Evolutionary conservation across 495 filamentous ascomycete genomes (phyloP).

Genomic region (Penicillium manginii): DNA sequence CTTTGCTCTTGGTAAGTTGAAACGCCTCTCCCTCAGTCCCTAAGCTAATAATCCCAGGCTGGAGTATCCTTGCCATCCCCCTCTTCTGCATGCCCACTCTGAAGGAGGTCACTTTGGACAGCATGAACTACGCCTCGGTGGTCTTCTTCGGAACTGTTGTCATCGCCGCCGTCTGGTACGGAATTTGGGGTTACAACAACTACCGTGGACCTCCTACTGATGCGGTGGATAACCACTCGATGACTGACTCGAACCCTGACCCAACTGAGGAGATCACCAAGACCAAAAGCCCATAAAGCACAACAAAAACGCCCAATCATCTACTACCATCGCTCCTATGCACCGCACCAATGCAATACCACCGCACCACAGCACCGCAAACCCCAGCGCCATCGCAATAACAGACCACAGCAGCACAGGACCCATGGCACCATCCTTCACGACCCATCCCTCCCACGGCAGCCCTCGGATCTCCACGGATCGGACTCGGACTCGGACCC

Average conservation of each 20-base stretch:
- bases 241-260: slow-evolving; percentile 15
- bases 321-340: not conserved
- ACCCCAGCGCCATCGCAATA: no score
- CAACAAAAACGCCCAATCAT: not conserved
- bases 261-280: slow-evolving; percentile 19
- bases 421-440: slow-evolving; percentile 1
- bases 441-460: no score
- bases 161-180: slow-evolving; percentile 62
- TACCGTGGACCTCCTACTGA: slow-evolving; percentile 37
- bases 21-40: not conserved
- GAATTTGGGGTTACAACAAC: slow-evolving; percentile 56
- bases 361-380: no score
- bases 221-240: slow-evolving; percentile 21
- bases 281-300: slow-evolving; percentile 5
- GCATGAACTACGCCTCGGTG: slow-evolving; percentile 60
- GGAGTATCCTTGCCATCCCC: slow-evolving; percentile 61
- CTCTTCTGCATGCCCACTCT: slow-evolving; percentile 50
- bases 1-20: slow-evolving; percentile 54
- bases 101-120: slow-evolving; percentile 36
- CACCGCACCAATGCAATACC: not conserved
- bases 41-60: slow-evolving; percentile 42
- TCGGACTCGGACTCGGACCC: not conserved
- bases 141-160: slow-evolving; percentile 60
- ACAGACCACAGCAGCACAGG: no score
- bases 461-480: not conserved